phyloP scores from a whole-genome alignment of 306 rosid species.

The Vigna hirtella region DNA sequence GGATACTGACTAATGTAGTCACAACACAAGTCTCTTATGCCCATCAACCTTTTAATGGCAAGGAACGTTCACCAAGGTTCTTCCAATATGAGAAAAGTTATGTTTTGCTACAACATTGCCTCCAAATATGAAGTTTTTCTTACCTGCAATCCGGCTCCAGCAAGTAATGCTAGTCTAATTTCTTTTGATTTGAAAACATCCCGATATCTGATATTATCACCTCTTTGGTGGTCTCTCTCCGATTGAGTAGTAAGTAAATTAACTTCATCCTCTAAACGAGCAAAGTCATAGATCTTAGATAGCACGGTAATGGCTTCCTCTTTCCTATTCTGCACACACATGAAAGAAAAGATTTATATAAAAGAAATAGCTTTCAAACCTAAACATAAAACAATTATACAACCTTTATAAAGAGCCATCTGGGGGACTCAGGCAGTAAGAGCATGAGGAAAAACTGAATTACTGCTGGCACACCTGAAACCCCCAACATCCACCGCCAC shows the following conservation, averaged over 20 bases:
- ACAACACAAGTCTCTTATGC: not conserved
- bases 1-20: too few species aligned
- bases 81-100: slow-evolving; percentile 2
- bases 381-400: not conserved
- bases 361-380: not conserved
- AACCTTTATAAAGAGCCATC: slow-evolving; percentile 92
- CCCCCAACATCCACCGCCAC: slow-evolving; percentile 98
- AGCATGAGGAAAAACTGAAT: slow-evolving; percentile 79
- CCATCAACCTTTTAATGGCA: slow-evolving; percentile 25
- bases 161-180: slow-evolving; percentile 85
- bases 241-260: slow-evolving; percentile 63
- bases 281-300: slow-evolving; percentile 69
- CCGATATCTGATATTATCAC: slow-evolving; percentile 49
- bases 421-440: slow-evolving; percentile 90
- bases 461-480: slow-evolving; percentile 82
- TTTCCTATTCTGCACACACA: slow-evolving; percentile 59
- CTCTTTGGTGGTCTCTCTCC: slow-evolving; percentile 66
- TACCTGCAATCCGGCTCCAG: slow-evolving; percentile 95
- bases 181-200: slow-evolving; percentile 74
- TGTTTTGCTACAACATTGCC: not conserved
- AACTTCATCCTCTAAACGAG: slow-evolving; percentile 82
- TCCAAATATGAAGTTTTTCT: slow-evolving; percentile 1
- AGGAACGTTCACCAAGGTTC: slow-evolving; percentile 2
- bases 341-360: slow-evolving; percentile 10
- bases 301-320: slow-evolving; percentile 73